Percentiles rank a stretch among this genome's conserved stretches.
phyloP scores from a whole-genome alignment of 2,329 filamentous ascomycete species.

The Sclerotinia trifoliorum region DNA sequence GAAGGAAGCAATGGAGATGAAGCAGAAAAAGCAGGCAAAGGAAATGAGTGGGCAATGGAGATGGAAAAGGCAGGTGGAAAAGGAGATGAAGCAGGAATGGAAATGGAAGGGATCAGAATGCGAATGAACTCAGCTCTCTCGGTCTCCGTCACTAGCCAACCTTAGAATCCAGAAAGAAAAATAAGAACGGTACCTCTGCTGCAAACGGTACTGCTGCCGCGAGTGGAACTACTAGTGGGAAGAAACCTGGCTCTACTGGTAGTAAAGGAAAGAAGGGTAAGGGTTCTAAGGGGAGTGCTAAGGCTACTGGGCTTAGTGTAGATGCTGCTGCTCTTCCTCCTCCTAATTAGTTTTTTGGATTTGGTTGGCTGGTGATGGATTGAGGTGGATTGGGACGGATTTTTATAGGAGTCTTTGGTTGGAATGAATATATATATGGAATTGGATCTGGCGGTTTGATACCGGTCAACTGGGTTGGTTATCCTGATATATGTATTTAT shows the following conservation, averaged over 20 bases:
- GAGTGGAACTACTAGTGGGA: not conserved
- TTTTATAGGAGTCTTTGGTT: not conserved
- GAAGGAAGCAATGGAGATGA: not conserved
- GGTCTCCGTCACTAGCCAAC: slow-evolving; percentile 27
- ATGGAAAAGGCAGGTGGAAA: no score
- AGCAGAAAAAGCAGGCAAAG: not conserved
- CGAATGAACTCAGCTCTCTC: slow-evolving; percentile 23
- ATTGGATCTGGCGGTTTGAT: not conserved
- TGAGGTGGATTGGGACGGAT: no score
- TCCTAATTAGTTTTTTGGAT: not conserved
- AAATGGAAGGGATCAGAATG: no score
- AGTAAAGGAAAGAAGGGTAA: not conserved
- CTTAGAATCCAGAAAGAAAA: slow-evolving; percentile 28
- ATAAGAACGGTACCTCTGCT: slow-evolving; percentile 28
- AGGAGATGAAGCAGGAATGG: no score
- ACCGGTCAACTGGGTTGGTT: not conserved
- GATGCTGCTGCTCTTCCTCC: not conserved
- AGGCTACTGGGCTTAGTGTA: not conserved
- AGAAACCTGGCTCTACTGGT: not conserved
- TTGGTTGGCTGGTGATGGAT: not conserved
- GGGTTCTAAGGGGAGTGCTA: not conserved
- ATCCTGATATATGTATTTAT: not conserved
- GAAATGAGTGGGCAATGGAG: no score
- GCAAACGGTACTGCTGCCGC: slow-evolving; percentile 25
- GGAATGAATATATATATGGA: no score